A percentile compares a stretch with the other conserved stretches of the same genome.
Evolutionary conservation across 2,329 filamentous ascomycete species (phyloP).

Genomic region (Fusarium acutatum): DNA sequence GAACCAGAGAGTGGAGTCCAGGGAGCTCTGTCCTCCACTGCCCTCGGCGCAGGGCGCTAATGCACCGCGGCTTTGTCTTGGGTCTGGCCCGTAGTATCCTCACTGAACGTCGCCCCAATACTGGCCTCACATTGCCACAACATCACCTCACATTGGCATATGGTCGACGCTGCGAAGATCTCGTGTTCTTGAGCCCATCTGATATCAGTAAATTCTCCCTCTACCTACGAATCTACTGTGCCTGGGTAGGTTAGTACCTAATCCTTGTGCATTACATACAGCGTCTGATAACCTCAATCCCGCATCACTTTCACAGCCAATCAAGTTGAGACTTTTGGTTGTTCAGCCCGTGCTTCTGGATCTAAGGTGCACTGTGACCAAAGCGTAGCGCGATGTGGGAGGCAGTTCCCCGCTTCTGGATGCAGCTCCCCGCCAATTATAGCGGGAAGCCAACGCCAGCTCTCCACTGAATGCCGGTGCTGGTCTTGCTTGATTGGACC

Average conservation of each 20-base stretch:
- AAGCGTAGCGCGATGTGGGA: conserved; percentile 25
- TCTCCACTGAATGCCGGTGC: conserved; percentile 29
- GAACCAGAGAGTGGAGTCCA: neutral
- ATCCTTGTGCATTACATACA: neutral
- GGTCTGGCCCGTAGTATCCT: conserved; percentile 21
- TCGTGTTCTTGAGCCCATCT: neutral
- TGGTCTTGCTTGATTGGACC: conserved; percentile 22
- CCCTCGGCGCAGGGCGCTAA: conserved; percentile 30
- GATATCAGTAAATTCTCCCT: neutral
- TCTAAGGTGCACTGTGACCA: conserved; percentile 15
- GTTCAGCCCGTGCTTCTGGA: neutral
- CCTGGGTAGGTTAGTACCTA: neutral
- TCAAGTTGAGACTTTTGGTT: neutral
- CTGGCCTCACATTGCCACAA: conserved; percentile 19
- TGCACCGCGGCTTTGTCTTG: conserved; percentile 36
- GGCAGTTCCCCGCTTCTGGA: conserved; percentile 30
- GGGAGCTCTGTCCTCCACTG: conserved; percentile 14
- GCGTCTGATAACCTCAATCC: neutral
- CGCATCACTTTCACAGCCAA: neutral
- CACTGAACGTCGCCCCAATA: conserved; percentile 24
- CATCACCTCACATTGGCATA: conserved; percentile 8
- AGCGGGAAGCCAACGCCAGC: conserved; percentile 5
- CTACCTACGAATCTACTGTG: neutral
- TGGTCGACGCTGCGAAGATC: neutral
- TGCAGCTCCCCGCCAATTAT: conserved; percentile 28